Evolutionary conservation across 495 filamentous ascomycete species (phyloP).

Genomic region (Lentithecium fluviatile): DNA sequence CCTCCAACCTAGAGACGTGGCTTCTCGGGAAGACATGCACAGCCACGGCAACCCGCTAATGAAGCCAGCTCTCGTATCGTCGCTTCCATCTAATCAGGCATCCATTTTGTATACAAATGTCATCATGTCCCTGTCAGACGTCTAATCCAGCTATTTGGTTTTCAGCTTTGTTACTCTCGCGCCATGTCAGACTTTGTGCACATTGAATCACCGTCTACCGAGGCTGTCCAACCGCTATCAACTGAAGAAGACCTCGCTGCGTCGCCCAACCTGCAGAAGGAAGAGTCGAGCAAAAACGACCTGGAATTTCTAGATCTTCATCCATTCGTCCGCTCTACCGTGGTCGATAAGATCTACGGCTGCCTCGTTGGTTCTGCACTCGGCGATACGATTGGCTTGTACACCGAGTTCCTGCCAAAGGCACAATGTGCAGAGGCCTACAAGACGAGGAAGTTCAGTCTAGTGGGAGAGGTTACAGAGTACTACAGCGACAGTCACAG

Average conservation of each 20-base stretch:
- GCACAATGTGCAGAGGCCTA: constrained; percentile 37
- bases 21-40: no score
- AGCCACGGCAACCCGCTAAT: no score
- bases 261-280: neutral
- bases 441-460: constrained; percentile 42
- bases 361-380: constrained; percentile 49
- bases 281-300: neutral
- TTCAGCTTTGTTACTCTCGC: neutral
- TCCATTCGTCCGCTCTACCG: constrained; percentile 35
- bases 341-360: constrained; percentile 44
- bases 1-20: no score
- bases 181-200: constrained; percentile 31
- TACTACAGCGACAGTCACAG: constrained; percentile 45
- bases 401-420: constrained; percentile 50
- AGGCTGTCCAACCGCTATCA: no score
- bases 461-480: constrained; percentile 40
- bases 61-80: no score
- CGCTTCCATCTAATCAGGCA: neutral
- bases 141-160: neutral
- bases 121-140: neutral
- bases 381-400: constrained; percentile 52
- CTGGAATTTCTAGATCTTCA: constrained; percentile 32
- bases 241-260: neutral
- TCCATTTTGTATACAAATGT: neutral
- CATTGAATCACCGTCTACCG: constrained; percentile 3